Evolutionary conservation across 208 protist genomes (phyloP).

Genomic region (Leishmania gerbilli): DNA sequence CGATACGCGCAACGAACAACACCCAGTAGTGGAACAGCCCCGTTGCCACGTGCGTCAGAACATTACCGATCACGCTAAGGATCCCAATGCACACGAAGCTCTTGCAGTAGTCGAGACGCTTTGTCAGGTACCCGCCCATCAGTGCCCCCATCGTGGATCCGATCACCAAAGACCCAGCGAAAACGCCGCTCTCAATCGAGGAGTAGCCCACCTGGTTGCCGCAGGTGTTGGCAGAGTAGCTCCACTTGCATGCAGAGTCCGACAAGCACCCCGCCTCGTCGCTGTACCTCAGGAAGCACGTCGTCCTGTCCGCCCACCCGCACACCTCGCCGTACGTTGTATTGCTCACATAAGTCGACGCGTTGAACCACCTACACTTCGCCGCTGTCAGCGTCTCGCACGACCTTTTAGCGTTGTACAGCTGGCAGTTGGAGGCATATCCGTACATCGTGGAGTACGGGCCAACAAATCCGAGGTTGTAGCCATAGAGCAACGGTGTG

Average conservation of each 20-base stretch:
- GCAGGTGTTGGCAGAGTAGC: conserved; percentile 32
- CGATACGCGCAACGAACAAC: conserved; percentile 49
- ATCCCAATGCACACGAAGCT: conserved; percentile 46
- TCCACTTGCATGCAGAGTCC: conserved; percentile 38
- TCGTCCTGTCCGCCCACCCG: conserved; percentile 33
- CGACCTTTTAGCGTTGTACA: conserved; percentile 30
- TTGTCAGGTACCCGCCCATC: conserved; percentile 33
- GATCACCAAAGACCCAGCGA: conserved; percentile 67
- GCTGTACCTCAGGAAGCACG: conserved; percentile 39
- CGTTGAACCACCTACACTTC: conserved; percentile 31
- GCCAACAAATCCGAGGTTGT: conserved; percentile 52
- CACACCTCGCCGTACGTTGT: conserved; percentile 26
- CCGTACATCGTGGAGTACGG: conserved; percentile 42
- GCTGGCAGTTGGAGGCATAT: conserved; percentile 49
- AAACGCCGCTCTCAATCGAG: conserved; percentile 46
- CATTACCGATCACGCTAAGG: conserved; percentile 19
- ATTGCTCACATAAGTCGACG: conserved; percentile 7
- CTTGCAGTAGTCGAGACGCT: conserved; percentile 38
- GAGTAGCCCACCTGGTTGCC: conserved; percentile 47
- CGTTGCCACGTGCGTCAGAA: conserved; percentile 46
- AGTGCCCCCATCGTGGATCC: conserved; percentile 54
- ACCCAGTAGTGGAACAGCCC: conserved; percentile 43
- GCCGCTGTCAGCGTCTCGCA: conserved; percentile 33
- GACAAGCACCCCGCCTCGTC: conserved; percentile 22
- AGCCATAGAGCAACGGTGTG: conserved; percentile 34